Conservation (phyloP, 169 alveolate genomes). For the Plasmodium ovale region DNA sequence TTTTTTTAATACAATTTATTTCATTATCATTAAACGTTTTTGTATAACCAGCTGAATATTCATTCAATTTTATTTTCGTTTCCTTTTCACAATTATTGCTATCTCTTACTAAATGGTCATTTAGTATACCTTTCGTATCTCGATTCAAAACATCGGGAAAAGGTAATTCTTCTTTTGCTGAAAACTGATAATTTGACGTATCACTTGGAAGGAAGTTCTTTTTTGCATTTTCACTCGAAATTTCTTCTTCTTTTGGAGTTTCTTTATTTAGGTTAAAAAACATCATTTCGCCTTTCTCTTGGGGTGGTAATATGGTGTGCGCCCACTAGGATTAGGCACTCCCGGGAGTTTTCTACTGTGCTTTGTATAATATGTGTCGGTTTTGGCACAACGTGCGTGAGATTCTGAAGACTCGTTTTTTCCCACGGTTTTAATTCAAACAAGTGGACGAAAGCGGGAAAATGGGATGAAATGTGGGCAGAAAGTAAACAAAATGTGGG, state of each 20-base stretch:
- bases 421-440: no score
- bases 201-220: background rate
- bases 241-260: background rate
- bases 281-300: slow-evolving; percentile 13
- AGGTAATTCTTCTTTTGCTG: slow-evolving; percentile 11
- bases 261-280: slow-evolving; percentile 17
- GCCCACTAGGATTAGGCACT: no score
- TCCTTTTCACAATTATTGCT: slow-evolving; percentile 3
- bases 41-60: slow-evolving; percentile 2
- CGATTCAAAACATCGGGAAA: slow-evolving; percentile 2
- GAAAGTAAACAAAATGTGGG: background rate
- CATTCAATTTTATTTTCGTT: slow-evolving; percentile 7
- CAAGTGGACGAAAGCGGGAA: background rate
- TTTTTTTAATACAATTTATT: background rate
- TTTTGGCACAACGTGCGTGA: no score
- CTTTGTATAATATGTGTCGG: no score
- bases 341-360: no score
- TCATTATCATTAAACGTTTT: slow-evolving; percentile 9
- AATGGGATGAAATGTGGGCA: background rate
- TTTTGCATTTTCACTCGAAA: no score
- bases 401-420: no score
- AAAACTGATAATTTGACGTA: background rate
- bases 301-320: no score
- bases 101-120: slow-evolving; percentile 6
- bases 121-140: slow-evolving; percentile 43